Percentiles rank a stretch among this genome's conserved stretches.
Conservation (phyloP, 2,329 filamentous ascomycete species). For the Lecanicillium sp. region DNA sequence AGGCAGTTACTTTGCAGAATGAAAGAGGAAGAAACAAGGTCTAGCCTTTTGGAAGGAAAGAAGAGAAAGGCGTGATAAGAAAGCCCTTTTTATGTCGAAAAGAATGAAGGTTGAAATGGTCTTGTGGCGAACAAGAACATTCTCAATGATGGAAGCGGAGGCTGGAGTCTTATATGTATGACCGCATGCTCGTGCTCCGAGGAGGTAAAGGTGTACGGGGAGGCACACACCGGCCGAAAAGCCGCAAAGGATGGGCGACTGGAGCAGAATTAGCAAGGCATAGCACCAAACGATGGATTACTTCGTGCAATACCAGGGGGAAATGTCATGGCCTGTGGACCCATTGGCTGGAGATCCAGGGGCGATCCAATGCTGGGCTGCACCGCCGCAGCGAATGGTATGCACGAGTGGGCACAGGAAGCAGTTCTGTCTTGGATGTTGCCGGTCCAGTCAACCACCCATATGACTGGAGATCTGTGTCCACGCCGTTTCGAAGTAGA, state of each 20-base stretch:
- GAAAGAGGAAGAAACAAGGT: slow-evolving; percentile 24
- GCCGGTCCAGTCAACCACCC: background rate
- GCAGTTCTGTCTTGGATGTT: background rate
- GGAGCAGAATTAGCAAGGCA: slow-evolving; percentile 1
- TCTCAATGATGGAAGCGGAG: slow-evolving; percentile 1
- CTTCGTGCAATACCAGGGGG: slow-evolving; percentile 10
- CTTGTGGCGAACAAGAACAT: slow-evolving; percentile 6
- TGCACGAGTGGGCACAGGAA: background rate
- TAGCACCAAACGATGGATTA: background rate
- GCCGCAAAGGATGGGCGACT: slow-evolving; percentile 6
- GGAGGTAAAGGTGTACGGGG: slow-evolving; percentile 2
- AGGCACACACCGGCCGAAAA: background rate
- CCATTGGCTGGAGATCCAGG: slow-evolving; percentile 1
- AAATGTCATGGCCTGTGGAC: slow-evolving; percentile 14
- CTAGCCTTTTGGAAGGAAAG: slow-evolving; percentile 24
- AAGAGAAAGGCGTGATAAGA: slow-evolving; percentile 10
- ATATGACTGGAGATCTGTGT: no score
- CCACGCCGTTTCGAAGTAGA: no score
- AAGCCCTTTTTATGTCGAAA: slow-evolving; percentile 4
- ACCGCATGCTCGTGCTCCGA: slow-evolving; percentile 4
- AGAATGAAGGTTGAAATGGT: slow-evolving; percentile 7
- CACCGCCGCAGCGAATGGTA: slow-evolving; percentile 1
- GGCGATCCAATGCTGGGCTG: slow-evolving; percentile 6
- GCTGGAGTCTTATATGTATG: slow-evolving; percentile 8
- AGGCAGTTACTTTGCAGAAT: slow-evolving; percentile 15